Evolutionary conservation across 148 eudicot genomes (phyloP).

Genomic region (Dysphania ambrosioides): DNA sequence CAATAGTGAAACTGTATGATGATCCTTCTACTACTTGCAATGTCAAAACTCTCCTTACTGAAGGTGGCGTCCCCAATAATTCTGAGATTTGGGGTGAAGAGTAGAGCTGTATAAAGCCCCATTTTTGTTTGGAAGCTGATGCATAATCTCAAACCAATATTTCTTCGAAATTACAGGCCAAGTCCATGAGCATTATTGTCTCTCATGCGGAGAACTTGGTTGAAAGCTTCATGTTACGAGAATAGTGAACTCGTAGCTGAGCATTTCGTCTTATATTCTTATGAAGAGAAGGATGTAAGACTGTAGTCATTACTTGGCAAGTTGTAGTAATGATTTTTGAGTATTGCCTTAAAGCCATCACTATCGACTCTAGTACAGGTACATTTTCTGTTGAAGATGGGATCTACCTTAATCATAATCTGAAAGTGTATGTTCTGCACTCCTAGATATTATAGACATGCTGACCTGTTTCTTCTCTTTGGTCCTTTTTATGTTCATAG

Average conservation of each 20-base stretch:
- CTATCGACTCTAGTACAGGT: slow-evolving; percentile 9
- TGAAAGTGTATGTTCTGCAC: not conserved
- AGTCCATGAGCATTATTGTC: not conserved
- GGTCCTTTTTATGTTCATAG: no score
- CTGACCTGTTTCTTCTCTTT: not conserved
- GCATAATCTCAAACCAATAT: no score
- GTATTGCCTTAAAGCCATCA: not conserved
- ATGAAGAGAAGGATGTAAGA: not conserved
- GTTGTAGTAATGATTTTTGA: slow-evolving; percentile 4
- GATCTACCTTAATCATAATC: not conserved
- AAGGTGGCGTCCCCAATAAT: slow-evolving; percentile 35
- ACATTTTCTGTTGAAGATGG: not conserved
- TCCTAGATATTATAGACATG: not conserved
- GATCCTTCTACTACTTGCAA: slow-evolving; percentile 41
- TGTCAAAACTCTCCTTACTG: slow-evolving; percentile 37
- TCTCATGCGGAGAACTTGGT: slow-evolving; percentile 5
- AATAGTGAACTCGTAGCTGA: not conserved
- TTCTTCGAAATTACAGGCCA: not conserved
- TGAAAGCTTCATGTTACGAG: slow-evolving; percentile 5
- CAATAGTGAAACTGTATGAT: slow-evolving; percentile 42
- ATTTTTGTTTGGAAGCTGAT: no score
- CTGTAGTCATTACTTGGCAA: not conserved
- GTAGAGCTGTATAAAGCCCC: slow-evolving; percentile 5
- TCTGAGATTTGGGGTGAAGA: slow-evolving; percentile 13
- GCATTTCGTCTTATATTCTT: not conserved